Percentiles rank a stretch among this genome's conserved stretches.
Evolutionary conservation across 2,329 filamentous ascomycete genomes (phyloP).

Genomic region (Aspergillus latus): DNA sequence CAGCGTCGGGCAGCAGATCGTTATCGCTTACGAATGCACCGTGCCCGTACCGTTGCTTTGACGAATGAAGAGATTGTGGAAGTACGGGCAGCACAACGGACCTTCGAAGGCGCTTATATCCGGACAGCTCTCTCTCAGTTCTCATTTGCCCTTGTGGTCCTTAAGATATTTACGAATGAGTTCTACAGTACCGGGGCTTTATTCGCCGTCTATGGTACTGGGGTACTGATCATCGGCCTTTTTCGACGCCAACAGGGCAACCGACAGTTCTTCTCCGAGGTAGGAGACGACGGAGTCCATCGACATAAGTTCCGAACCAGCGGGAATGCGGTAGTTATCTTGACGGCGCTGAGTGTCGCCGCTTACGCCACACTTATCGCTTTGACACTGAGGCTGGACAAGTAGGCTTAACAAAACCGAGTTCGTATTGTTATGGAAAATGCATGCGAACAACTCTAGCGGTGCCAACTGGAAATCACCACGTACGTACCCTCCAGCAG

Average conservation of each 20-base stretch:
- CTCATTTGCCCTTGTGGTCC: constrained; percentile 87
- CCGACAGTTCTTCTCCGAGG: constrained; percentile 75
- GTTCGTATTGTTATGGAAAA: not conserved
- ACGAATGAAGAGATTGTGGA: constrained; percentile 86
- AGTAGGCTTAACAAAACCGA: constrained; percentile 18
- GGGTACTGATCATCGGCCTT: constrained; percentile 76
- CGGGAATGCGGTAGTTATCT: constrained; percentile 63
- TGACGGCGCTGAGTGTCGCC: constrained; percentile 62
- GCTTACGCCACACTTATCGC: constrained; percentile 62
- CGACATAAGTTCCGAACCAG: constrained; percentile 66
- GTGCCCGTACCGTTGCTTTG: constrained; percentile 78
- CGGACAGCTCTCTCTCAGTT: constrained; percentile 93
- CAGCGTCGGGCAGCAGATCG: constrained; percentile 68
- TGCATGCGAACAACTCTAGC: not conserved
- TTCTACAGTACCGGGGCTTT: constrained; percentile 97
- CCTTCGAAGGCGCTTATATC: constrained; percentile 96
- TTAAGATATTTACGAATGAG: constrained; percentile 94
- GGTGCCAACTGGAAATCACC: not conserved
- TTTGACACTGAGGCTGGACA: constrained; percentile 54
- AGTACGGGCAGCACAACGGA: constrained; percentile 89
- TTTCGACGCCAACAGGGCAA: constrained; percentile 91
- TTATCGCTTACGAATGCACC: constrained; percentile 77
- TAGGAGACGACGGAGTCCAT: constrained; percentile 59
- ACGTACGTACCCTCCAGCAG: not conserved
- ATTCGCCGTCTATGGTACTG: constrained; percentile 87